Percentiles rank a stretch among this genome's conserved stretches.
Conservation (phyloP, 1,139 yeast species). For the Candida sp. region DNA sequence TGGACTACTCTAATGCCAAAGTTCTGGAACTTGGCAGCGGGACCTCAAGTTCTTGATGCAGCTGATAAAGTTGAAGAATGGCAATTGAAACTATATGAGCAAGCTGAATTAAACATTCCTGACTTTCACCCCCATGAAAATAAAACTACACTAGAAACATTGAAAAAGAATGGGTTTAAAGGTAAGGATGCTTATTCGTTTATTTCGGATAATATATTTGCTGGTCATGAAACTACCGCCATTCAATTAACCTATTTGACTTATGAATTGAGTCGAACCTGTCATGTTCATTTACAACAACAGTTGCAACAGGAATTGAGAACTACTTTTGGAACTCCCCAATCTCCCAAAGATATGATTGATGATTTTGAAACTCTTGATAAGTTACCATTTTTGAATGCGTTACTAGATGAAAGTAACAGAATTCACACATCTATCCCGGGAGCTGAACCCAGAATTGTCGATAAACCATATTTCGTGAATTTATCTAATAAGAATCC, state of each 20-base stretch:
- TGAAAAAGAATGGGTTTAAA: constrained; percentile 28
- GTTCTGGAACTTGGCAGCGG: constrained; percentile 50
- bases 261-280: constrained; percentile 57
- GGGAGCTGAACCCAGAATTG: constrained; percentile 67
- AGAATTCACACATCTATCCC: constrained; percentile 72
- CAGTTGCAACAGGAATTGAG: constrained; percentile 42
- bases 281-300: constrained; percentile 37
- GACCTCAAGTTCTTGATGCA: constrained; percentile 34
- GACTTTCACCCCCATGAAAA: constrained; percentile 15
- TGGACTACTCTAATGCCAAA: constrained; percentile 65
- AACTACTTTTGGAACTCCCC: constrained; percentile 26
- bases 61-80: constrained; percentile 43
- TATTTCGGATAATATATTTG: constrained; percentile 44
- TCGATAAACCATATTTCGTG: constrained; percentile 24
- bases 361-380: constrained; percentile 43
- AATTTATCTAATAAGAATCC: constrained; percentile 16
- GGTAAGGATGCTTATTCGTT: constrained; percentile 39
- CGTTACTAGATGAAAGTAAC: constrained; percentile 54
- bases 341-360: constrained; percentile 19
- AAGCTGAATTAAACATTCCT: constrained; percentile 33
- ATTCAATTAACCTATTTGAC: constrained; percentile 58
- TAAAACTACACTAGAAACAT: constrained; percentile 31
- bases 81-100: constrained; percentile 43
- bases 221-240: constrained; percentile 81
- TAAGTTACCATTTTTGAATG: constrained; percentile 51